Percentiles rank a stretch among this genome's conserved stretches.
Conservation (phyloP, 768 basidiomycete genomes). For the Hortiboletus campestris region DNA sequence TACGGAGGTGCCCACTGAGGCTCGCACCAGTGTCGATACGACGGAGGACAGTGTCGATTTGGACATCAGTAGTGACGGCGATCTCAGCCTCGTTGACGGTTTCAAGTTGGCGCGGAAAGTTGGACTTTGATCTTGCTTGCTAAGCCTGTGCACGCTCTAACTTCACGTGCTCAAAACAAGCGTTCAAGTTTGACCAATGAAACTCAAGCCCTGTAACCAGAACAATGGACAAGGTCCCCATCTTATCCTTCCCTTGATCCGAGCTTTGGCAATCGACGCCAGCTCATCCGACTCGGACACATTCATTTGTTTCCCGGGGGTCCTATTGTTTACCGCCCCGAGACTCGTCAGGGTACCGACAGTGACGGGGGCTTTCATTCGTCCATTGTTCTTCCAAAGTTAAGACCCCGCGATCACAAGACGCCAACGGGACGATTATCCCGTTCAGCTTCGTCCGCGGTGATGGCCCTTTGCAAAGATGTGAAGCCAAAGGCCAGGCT, state of each 20-base stretch:
- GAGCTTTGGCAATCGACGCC: neutral
- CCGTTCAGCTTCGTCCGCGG: conserved; percentile 19
- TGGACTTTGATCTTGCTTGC: conserved; percentile 23
- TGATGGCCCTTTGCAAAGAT: conserved; percentile 1
- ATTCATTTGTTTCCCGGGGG: neutral
- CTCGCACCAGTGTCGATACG: conserved; percentile 75
- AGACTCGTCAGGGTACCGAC: neutral
- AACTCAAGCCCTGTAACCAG: neutral
- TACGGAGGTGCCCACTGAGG: conserved; percentile 70
- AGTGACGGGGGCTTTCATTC: neutral
- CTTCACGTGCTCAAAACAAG: no score
- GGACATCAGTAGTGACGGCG: conserved; percentile 30
- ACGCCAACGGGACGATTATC: neutral
- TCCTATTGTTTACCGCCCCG: neutral
- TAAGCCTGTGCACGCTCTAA: neutral
- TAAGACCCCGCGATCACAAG: conserved; percentile 16
- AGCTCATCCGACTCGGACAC: neutral
- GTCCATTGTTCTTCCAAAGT: conserved; percentile 11
- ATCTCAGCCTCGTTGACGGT: neutral
- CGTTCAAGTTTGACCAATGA: neutral
- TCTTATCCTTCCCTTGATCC: neutral
- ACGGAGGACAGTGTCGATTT: conserved; percentile 75
- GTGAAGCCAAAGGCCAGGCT: neutral
- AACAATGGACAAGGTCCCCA: neutral
- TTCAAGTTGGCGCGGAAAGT: conserved; percentile 2